Conservation (phyloP, 2,329 filamentous ascomycete genomes). For the Colletotrichum trifolii region DNA sequence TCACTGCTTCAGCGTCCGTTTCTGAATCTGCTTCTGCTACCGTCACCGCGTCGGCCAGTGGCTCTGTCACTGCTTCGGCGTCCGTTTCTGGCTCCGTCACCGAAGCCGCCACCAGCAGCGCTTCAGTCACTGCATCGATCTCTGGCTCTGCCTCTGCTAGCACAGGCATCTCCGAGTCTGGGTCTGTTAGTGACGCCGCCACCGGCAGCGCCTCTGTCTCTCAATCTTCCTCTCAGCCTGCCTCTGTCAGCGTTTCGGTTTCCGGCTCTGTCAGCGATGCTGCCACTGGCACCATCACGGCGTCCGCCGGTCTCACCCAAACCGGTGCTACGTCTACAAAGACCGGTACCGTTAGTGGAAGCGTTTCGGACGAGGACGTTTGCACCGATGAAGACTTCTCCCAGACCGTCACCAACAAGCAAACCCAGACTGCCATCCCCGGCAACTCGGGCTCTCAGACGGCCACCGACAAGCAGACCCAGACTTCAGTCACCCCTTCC, state of each 20-base stretch:
- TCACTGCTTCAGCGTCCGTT: conserved; percentile 8
- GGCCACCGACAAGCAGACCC: too few relatives aligned
- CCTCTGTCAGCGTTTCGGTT: conserved; percentile 2
- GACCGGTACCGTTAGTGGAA: background rate
- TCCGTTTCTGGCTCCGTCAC: background rate
- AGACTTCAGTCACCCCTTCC: too few relatives aligned
- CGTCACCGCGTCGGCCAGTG: background rate
- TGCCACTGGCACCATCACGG: background rate
- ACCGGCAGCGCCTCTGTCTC: conserved; percentile 23
- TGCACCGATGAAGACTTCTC: background rate
- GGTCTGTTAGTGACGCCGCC: background rate
- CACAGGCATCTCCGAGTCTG: background rate
- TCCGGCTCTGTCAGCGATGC: conserved; percentile 10
- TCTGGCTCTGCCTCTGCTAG: background rate
- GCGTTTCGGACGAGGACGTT: conserved; percentile 21
- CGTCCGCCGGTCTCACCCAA: background rate
- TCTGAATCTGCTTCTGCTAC: conserved; percentile 42
- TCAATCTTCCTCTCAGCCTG: conserved; percentile 10
- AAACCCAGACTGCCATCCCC: background rate
- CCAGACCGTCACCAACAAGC: conserved; percentile 8
- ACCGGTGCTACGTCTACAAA: background rate
- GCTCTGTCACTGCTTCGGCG: background rate
- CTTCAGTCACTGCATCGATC: background rate
- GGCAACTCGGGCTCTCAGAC: too few relatives aligned
- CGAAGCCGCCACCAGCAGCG: background rate